Conservation (phyloP, 2,329 filamentous ascomycete genomes). For the Hirsutella minnesotensis region DNA sequence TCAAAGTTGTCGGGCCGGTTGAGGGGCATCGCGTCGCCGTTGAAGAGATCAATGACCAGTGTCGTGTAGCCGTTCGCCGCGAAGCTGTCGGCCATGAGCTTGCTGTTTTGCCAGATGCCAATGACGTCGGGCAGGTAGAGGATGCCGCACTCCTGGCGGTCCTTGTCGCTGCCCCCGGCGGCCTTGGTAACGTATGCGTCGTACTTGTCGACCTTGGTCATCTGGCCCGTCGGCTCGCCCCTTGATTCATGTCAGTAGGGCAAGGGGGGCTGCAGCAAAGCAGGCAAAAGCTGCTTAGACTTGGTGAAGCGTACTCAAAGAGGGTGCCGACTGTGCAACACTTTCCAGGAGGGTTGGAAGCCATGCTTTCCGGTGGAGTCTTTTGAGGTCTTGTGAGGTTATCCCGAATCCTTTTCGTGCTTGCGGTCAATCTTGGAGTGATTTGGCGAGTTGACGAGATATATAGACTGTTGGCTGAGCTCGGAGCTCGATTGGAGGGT, state of each 20-base stretch:
- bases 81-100: slow-evolving; percentile 28
- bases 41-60: slow-evolving; percentile 25
- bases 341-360: slow-evolving; percentile 36
- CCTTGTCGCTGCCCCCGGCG: slow-evolving; percentile 19
- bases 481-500: too few species aligned
- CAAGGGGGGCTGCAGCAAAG: neutral
- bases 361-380: slow-evolving; percentile 25
- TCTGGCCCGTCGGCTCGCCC: slow-evolving; percentile 33
- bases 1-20: slow-evolving; percentile 17
- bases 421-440: too few species aligned
- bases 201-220: slow-evolving; percentile 30
- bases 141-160: slow-evolving; percentile 17
- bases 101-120: slow-evolving; percentile 26
- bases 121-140: slow-evolving; percentile 25
- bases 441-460: neutral
- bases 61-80: slow-evolving; percentile 26
- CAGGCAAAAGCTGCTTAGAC: neutral
- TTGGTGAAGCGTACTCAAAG: slow-evolving; percentile 33
- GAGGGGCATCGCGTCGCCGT: slow-evolving; percentile 19
- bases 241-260: slow-evolving; percentile 15
- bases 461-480: too few species aligned
- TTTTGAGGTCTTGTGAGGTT: too few species aligned
- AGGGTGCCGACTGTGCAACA: slow-evolving; percentile 42
- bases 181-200: slow-evolving; percentile 41
- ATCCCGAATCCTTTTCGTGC: too few species aligned